Percentiles rank a stretch among this genome's conserved stretches.
Conservation (phyloP, 2,329 filamentous ascomycete species). For the Xylariaceae sp. region DNA sequence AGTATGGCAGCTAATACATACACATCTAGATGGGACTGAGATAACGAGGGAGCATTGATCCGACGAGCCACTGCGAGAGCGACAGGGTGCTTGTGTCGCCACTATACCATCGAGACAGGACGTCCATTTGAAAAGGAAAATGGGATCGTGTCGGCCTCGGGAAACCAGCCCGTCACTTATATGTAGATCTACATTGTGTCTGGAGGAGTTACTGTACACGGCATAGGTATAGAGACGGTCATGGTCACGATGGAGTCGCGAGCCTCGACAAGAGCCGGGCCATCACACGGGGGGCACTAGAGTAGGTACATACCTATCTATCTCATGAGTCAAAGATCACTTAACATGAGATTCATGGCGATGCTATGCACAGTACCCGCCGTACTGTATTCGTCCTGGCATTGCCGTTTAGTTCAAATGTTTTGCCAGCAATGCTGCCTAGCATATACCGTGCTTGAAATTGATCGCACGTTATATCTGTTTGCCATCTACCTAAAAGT, state of each 20-base stretch:
- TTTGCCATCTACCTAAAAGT: too few relatives aligned
- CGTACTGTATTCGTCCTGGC: too few relatives aligned
- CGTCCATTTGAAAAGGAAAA: background rate
- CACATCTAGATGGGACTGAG: conserved; percentile 13
- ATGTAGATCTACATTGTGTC: background rate
- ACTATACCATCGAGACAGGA: background rate
- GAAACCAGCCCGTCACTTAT: background rate
- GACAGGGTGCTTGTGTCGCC: background rate
- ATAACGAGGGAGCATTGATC: background rate
- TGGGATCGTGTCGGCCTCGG: background rate
- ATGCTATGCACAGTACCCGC: too few relatives aligned
- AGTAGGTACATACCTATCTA: too few relatives aligned
- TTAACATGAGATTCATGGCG: too few relatives aligned
- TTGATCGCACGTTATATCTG: too few relatives aligned
- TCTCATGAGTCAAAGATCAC: too few relatives aligned
- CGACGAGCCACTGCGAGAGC: background rate
- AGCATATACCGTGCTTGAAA: too few relatives aligned
- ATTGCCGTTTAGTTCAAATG: too few relatives aligned
- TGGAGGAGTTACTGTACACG: background rate
- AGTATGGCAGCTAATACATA: background rate
- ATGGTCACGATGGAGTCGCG: background rate
- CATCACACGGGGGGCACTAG: background rate
- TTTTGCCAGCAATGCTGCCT: too few relatives aligned
- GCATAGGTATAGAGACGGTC: background rate
- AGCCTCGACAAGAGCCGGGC: background rate